Evolutionary conservation across 768 basidiomycete genomes (phyloP).

Genomic region (Leccinum ochraceum): DNA sequence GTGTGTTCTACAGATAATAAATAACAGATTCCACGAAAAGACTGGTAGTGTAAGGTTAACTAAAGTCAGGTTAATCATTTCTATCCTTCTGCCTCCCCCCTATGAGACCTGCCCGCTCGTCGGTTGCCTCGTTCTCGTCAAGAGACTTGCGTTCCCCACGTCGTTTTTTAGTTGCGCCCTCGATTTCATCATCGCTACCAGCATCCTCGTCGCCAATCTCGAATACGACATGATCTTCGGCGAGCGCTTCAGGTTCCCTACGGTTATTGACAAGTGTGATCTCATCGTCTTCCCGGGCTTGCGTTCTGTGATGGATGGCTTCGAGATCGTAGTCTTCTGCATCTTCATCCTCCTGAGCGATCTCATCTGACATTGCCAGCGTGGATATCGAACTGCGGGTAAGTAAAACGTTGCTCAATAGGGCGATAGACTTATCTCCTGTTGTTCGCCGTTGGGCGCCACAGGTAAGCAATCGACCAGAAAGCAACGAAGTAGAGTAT

Average conservation of each 20-base stretch:
- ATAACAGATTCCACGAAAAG: slow-evolving; percentile 16
- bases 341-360: slow-evolving; percentile 93
- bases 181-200: slow-evolving; percentile 63
- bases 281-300: slow-evolving; percentile 58
- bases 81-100: slow-evolving; percentile 38
- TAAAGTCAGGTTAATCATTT: slow-evolving; percentile 31
- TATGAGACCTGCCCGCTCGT: slow-evolving; percentile 72
- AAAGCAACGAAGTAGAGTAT: slow-evolving; percentile 87
- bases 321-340: slow-evolving; percentile 93
- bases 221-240: slow-evolving; percentile 79
- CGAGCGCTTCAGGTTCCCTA: slow-evolving; percentile 47
- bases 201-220: slow-evolving; percentile 88
- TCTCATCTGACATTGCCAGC: slow-evolving; percentile 94
- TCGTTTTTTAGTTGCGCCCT: slow-evolving; percentile 49
- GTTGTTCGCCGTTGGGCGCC: slow-evolving; percentile 92
- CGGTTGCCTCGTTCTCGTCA: slow-evolving; percentile 47
- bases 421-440: slow-evolving; percentile 61
- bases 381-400: slow-evolving; percentile 45
- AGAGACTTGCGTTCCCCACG: slow-evolving; percentile 42
- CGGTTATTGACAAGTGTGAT: slow-evolving; percentile 70
- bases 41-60: neutral
- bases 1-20: slow-evolving; percentile 41
- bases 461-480: slow-evolving; percentile 79
- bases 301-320: slow-evolving; percentile 58
- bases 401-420: slow-evolving; percentile 15